Evolutionary conservation across 352 stramenopile genomes (phyloP).

Genomic region (Thraustotheca clavata): DNA sequence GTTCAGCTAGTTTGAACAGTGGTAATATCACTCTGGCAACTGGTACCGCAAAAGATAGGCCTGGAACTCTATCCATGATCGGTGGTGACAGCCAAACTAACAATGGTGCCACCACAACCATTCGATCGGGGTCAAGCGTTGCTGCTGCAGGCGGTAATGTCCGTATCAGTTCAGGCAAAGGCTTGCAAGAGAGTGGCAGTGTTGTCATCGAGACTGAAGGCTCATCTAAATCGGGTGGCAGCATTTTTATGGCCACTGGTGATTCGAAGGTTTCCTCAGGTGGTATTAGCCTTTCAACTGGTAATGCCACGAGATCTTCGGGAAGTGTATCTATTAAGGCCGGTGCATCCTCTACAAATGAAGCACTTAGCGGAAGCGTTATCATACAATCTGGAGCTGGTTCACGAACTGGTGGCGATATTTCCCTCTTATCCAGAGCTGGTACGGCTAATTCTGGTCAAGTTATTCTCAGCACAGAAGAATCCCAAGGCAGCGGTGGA

Average conservation of each 20-base stretch:
- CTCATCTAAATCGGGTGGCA: neutral
- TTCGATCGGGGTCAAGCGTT: neutral
- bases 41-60: neutral
- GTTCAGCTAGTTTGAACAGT: neutral
- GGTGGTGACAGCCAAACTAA: neutral
- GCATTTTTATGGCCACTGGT: neutral
- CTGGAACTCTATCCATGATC: neutral
- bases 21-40: neutral
- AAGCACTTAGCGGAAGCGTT: neutral
- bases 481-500: neutral
- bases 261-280: neutral
- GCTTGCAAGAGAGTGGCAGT: neutral
- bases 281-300: slow-evolving; percentile 7
- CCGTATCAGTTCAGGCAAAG: neutral
- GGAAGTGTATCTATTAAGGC: slow-evolving; percentile 4
- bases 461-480: neutral
- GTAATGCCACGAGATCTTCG: neutral
- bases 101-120: neutral
- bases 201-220: neutral
- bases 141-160: neutral
- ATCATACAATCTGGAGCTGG: neutral
- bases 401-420: neutral
- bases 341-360: neutral
- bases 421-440: neutral
- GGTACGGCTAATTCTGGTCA: neutral